Base-by-base conservation (phyloP, 495 filamentous ascomycete species). In the Chlorociboria aeruginascens region DNA sequence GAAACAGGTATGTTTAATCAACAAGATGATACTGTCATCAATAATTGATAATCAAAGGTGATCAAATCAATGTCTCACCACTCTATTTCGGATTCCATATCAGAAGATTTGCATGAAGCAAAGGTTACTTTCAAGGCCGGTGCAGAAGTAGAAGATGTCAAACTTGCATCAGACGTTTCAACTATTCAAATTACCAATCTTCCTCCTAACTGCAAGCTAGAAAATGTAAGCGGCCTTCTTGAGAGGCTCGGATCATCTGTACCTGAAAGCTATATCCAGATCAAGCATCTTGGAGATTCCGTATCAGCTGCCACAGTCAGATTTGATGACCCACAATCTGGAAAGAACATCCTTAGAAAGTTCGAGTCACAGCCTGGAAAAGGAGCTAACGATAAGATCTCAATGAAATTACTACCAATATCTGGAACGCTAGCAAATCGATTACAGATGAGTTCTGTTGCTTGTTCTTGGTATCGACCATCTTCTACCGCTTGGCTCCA, bases 111-210 rank as follows among this genome's bases (percentile, higher is more conserved):
- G 11, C 16, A 37, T 31, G 44, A 38, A 7, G 40, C 50, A 10
- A 13, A 9, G 3, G 45, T 48, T 14, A 17, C 12, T 11, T 53
- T 43, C 39, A 33, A 32, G 32, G 32, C 14, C 6, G 40, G 44
- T 11, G 44, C 38, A 8, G 34, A 48, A 38, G 44, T 53, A 20
- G 12, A 11, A 33, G 35, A 25, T 30, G 33, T 48, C 20, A 43
- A 43, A 14, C 39, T 53, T 29, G 8, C 39, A 8, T 48, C 45
- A 3, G 50, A 53, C 40, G 44, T 38, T 16, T 53, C 50, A 1
- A 29, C 45, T 14, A 36, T 53, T 11, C 38, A 53, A 13, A 38
- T 53, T 0, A 3, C 38, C 2, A 30, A 25, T 6, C 45, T 53
- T 7, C 17, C 38, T 7, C 8, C 45, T 0, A 16, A 34, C 14